These are phyloP conservation scores for Cryptosporidium meleagridis DNA, from an alignment of 169 alveolate species.

Conservation along the genomic window DNA sequence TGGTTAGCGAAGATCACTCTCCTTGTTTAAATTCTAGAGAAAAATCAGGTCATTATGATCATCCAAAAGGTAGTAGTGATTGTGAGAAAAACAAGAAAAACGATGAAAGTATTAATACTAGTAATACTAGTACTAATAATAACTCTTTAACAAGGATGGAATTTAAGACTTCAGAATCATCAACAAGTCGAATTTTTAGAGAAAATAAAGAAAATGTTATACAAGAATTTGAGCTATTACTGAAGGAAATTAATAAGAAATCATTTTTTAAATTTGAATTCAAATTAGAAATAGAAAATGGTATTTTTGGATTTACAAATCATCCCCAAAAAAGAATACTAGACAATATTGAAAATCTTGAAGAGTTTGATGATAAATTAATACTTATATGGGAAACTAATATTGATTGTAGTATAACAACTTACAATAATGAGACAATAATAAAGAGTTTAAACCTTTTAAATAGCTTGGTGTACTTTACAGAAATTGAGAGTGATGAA, in stretches of 20 bases:
- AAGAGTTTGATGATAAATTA: neutral
- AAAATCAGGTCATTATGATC: neutral
- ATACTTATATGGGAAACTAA: slow-evolving; percentile 65
- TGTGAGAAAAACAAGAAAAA: too few species aligned
- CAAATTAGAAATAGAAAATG: slow-evolving; percentile 34
- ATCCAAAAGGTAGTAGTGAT: neutral
- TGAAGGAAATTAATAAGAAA: neutral
- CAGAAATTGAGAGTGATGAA: slow-evolving; percentile 15
- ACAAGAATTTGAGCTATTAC: slow-evolving; percentile 10
- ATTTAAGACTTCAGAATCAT: slow-evolving; percentile 6
- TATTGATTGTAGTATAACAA: slow-evolving; percentile 46
- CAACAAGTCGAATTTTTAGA: slow-evolving; percentile 11
- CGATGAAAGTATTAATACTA: too few species aligned
- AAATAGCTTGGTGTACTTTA: slow-evolving; percentile 13
- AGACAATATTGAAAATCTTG: neutral
- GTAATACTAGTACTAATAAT: too few species aligned
- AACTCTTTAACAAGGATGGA: neutral
- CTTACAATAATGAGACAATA: slow-evolving; percentile 14
- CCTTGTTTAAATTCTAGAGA: neutral
- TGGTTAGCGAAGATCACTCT: neutral
- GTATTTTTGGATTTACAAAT: slow-evolving; percentile 46
- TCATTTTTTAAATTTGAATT: slow-evolving; percentile 15
- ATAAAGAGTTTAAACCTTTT: slow-evolving; percentile 13
- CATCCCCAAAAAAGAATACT: slow-evolving; percentile 30
- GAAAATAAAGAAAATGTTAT: slow-evolving; percentile 2